Percentiles rank a stretch among this genome's conserved stretches.
Evolutionary conservation across 441 rosid species (phyloP).

Genomic region (Eruca vesicaria): DNA sequence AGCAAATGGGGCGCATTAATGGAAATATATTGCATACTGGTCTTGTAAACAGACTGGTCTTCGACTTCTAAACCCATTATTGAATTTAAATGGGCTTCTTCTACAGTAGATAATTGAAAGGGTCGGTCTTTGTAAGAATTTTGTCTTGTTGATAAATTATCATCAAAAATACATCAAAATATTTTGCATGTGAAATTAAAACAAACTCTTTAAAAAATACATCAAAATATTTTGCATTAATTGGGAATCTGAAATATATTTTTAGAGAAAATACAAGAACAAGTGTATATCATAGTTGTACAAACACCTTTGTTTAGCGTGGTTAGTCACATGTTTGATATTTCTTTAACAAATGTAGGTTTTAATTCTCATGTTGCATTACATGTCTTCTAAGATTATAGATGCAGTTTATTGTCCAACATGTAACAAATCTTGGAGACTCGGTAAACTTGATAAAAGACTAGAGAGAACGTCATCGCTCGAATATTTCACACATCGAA

Average conservation of each 20-base stretch:
- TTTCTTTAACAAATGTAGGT: neutral
- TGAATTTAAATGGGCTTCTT: neutral
- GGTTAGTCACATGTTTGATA: neutral
- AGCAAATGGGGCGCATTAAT: neutral
- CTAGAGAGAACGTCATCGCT: conserved; percentile 12
- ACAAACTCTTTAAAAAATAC: neutral
- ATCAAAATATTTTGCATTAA: neutral
- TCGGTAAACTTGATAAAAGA: neutral
- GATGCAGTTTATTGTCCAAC: neutral
- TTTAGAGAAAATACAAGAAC: neutral
- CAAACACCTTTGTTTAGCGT: neutral
- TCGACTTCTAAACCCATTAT: neutral
- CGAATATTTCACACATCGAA: neutral
- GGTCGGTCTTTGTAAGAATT: neutral
- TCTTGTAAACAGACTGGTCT: neutral
- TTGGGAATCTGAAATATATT: neutral
- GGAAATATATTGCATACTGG: neutral
- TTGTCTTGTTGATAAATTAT: neutral
- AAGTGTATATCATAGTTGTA: neutral
- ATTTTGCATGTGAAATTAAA: neutral
- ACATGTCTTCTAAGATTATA: neutral
- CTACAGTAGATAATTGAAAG: neutral
- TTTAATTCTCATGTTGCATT: neutral
- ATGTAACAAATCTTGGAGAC: neutral
- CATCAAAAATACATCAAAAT: no score